Evolutionary conservation across 2,329 filamentous ascomycete species (phyloP).

Genomic region (Beauveria scarabaeidicola): DNA sequence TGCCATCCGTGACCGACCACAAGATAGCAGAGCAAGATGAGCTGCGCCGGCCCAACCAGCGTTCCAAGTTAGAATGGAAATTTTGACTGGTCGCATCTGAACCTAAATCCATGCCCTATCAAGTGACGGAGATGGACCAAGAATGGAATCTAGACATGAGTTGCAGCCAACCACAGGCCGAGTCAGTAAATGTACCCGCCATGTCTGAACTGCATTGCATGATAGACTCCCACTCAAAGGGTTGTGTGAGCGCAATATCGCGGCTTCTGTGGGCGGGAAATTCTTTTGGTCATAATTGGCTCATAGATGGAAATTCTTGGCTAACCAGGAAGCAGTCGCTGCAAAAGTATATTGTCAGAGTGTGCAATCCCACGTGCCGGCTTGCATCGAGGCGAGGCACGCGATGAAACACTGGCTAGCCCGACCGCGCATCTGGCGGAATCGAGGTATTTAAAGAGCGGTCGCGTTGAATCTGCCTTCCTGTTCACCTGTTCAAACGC

Average conservation of each 20-base stretch:
- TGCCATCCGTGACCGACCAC: background rate
- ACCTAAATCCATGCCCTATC: background rate
- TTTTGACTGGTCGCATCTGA: background rate
- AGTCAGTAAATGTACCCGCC: background rate
- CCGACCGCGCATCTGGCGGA: too few species aligned
- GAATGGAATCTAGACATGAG: background rate
- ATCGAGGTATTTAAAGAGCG: background rate
- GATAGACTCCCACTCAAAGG: background rate
- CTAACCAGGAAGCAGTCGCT: too few species aligned
- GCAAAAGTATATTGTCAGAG: background rate
- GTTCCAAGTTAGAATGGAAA: background rate
- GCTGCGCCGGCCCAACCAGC: background rate
- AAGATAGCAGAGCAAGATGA: background rate
- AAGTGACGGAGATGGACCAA: background rate
- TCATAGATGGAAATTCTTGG: background rate
- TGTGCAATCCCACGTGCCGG: background rate
- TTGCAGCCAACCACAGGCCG: background rate
- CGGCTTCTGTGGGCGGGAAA: background rate
- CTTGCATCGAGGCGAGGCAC: background rate
- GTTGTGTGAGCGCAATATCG: background rate
- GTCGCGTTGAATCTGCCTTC: background rate
- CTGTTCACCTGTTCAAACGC: background rate
- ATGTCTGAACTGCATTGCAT: background rate
- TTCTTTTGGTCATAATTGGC: background rate
- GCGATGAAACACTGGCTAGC: background rate